These are phyloP conservation scores for Fusarium marasasianum DNA, from an alignment of 2,329 filamentous ascomycete species.

Conservation along the genomic window DNA sequence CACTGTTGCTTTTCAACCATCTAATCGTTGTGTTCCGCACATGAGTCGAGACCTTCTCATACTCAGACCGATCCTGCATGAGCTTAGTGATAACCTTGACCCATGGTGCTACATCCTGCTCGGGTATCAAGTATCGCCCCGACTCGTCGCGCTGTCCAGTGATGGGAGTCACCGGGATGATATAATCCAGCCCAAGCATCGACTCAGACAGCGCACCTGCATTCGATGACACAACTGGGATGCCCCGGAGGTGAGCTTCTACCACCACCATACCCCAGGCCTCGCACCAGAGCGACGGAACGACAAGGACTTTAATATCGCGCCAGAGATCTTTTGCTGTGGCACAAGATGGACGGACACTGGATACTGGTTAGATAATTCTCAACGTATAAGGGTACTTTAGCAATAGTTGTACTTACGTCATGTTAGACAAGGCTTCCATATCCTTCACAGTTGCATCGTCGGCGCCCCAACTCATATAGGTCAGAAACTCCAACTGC, in stretches of 20 bases:
- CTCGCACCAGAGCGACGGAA: neutral
- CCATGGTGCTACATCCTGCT: neutral
- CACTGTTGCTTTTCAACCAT: neutral
- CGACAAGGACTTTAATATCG: neutral
- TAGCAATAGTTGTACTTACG: neutral
- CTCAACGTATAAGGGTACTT: fast-evolving
- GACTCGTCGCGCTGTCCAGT: neutral
- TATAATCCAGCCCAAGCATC: neutral
- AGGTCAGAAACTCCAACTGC: neutral
- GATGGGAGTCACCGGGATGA: neutral
- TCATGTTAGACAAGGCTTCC: neutral
- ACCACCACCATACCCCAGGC: conserved; percentile 4
- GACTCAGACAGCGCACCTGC: neutral
- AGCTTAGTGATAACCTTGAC: neutral
- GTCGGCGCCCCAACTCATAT: neutral
- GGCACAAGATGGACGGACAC: neutral
- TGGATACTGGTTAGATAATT: neutral
- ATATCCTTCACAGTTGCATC: neutral
- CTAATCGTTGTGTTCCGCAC: neutral
- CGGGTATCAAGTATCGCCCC: neutral
- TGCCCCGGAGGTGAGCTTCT: conserved; percentile 1
- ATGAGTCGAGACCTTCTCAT: neutral
- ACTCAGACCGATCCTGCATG: neutral
- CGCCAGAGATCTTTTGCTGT: neutral
- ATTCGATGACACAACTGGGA: neutral